Base-by-base conservation (phyloP, 164 flowering plant genomes). In the Taxillus chinensis region DNA sequence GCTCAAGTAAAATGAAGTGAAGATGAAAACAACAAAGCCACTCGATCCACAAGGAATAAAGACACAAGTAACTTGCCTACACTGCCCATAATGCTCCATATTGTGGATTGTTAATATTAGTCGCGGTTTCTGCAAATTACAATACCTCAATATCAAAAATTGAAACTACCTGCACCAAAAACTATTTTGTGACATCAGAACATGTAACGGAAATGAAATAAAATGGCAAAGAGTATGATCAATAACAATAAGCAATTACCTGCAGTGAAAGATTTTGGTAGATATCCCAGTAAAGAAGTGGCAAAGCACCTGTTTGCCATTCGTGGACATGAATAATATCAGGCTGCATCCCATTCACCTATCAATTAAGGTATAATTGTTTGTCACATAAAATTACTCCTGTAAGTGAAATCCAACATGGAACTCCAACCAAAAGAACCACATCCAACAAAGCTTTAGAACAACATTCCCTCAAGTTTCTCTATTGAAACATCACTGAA, bases 221-320 rank as follows among this genome's bases (percentile, higher is more conserved):
- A 59, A 12, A n/a, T 5, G 59, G 45, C 8, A 41, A 58, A 27
- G 7, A 8, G 58, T 14, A 50, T 38, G 40, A 49, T 37, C 16
- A 60, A 27, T 5, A 45, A 55, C 38, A 17, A 5, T n/a, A 57
- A 63, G 14, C 11, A 17, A 63, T 39, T 68, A 80, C 89, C 86
- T 77, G 73, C 5, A 84, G 72, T 45, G 89, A 80, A 41, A 82
- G 81, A 62, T 63, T 5, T 39, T 76, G 78, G 67, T 84, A 84
- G 85, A 84, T 79, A 68, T 84, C 86, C 90, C 90, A 84, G 67
- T 80, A 84, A n/a, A 84, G 86, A 60, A 84, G 71, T 57, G 90
- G 78, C 41, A 84, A 62, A 46, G 76, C 82, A 74, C 82, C 72
- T 45, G 82, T 77, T 67, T 84, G 90, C 90, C 90, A 84, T 64